Evolutionary conservation across 345 rosid species (phyloP), one percentile per base, ranked within the genome.

Genomic region (Alliaria petiolata): DNA sequence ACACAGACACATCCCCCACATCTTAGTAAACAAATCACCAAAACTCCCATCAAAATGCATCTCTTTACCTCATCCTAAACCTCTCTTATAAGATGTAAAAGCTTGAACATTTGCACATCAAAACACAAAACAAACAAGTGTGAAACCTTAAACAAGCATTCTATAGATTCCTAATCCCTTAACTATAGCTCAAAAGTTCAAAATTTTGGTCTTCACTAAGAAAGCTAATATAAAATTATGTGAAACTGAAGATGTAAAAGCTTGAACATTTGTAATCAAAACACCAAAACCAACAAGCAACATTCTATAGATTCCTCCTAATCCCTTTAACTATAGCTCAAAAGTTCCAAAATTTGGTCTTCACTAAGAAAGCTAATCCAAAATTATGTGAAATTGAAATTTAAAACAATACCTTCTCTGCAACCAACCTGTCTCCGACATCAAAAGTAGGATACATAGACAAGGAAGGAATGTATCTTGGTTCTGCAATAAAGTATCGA

Each of bases 391-490:
- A 10, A 19, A 11, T 44, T 5, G 2, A 0, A 15, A 11, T 17
- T 12, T 14, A 13, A 20, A 70, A 55, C 34, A 54, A n/a, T 70
- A 92, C 98, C 98, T 95, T 95, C 83, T 95, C 97, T 8, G 98
- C 96, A 67, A 92, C 88, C 60, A 92, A 72, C 74, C 96, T 85
- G 65, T 95, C 99, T 55, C 99, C 98, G 25, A 89, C 96, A 81
- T 91, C 96, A 77, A 95, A 91, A 15, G 96, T 91, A 30, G 99
- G 99, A 86, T 91, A 95, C 99, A 95, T 95, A 30, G 98, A 95
- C 86, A 95, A 73, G 59, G 97, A 91, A 79, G 99, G 98, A 75
- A 95, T 95, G 74, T 76, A 95, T 80, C 98, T 85, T 1, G 98
- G 96, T 85, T 95, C 99, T 9, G 97, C 98, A 49, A 91, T 82